Base-by-base conservation (phyloP, 1,284 basidiomycete species). In the Heterobasidion occidentale region DNA sequence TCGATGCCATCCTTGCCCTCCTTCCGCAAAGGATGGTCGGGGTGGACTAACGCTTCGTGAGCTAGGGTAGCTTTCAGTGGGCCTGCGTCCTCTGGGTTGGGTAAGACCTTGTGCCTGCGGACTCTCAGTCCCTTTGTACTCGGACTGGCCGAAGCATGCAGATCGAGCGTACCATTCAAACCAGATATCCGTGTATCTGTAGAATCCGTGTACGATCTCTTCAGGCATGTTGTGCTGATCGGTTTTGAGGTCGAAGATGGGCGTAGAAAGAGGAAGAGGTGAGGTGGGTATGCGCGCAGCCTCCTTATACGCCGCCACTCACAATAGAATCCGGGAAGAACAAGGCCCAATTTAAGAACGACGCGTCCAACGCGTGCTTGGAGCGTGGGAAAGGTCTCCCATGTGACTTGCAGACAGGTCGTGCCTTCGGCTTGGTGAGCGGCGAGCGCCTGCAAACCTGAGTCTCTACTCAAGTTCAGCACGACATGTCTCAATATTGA, bases 111-210 rank as follows among this genome's bases (percentile, higher is more conserved):
- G 54, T 76, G 70, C 78, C 78, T 80, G 42, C 9, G 35, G 5
- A 12, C 33, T 36, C 33, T 33, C 38, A 47, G 54, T 36, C 51
- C 50, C 62, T 57, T 38, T 48, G 19, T 9, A 15, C 20, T 46
- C 35, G 44, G 52, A 47, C 11, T 27, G 15, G 27, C 12, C 3
- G n/a, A 53, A 44, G 15, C 48, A 15, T 15, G 1, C 45, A 48
- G 42, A 7, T 9, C 12, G 36, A 20, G 36, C 61, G 45, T 51
- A 84, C 86, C 87, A 89, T 67, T 88, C 76, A 52, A 83, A 90
- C 77, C 81, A 85, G 52, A 91, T 85, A 67, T 91, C 88, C 0
- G 87, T 88, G 67, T 84, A 90, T 51, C 88, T 74, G 67, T 90
- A 91, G 65, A 86, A 91, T 3, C 89, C 89, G 60, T 42, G 38